Base-by-base conservation (phyloP, 495 filamentous ascomycete species). In the Corynascus novoguineensis region DNA sequence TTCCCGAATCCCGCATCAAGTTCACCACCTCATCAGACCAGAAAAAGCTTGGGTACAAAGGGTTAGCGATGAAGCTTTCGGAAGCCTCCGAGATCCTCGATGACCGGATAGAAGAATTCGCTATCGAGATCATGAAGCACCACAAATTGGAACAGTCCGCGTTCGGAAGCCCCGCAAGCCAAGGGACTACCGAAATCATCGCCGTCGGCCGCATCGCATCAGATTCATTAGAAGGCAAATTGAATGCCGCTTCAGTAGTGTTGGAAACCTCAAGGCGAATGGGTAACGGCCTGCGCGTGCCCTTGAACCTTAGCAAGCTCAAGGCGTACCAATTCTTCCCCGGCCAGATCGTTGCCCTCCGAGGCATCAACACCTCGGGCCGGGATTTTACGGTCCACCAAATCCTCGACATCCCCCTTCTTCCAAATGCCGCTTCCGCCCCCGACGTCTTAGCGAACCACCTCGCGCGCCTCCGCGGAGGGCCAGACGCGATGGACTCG, bases 11-110 rank as follows among this genome's bases (percentile, higher is more conserved):
- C 4, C 87, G 93, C 14, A 85, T 97, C 70, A 88, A 84, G 65
- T 79, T 93, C 5, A 89, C 82, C 2, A 85, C 87, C 15, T 87
- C 89, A 59, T 88, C 86, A 3, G 93, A 98, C 62, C 75, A 87
- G 50, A 90, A 89, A 65, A 97, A 95, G 65, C 87, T 96, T 50
- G 83, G 82, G 9, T 98, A 96, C 70, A 90, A 90, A 62, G 86
- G 90, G 0, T 86, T 97, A 74, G 87, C 89, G 28, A 95, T 96
- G 90, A 95, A 93, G 60, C 79, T 92, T 12, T 89, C 89, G 5
- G 92, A 96, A 63, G 84, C 89, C 2, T 92, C 91, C 3, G 92
- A 96, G 70, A 87, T 96, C 50, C 77, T 95, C 6, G 93, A 98
- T 67, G 92, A 96, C 68, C 83, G 92, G 41, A 96, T 98, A 70